phyloP scores from a whole-genome alignment of 345 rosid genomes.

The Acer negundo region DNA sequence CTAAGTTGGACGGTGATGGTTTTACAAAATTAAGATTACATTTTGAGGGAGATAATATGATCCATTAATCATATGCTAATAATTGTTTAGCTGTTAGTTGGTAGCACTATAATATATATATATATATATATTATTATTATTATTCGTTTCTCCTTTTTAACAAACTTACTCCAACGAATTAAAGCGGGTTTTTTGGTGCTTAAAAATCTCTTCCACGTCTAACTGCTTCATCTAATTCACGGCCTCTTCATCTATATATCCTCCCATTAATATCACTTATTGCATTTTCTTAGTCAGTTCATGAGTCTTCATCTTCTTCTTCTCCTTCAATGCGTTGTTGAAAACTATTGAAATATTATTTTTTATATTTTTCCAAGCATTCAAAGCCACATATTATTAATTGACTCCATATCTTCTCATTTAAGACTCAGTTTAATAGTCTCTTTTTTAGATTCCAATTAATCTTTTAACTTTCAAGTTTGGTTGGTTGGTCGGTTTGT shows the following conservation, averaged over 20 bases:
- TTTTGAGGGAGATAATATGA: not conserved
- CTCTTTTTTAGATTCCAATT: not conserved
- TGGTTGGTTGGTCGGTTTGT: not conserved
- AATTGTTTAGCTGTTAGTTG: constrained; percentile 18
- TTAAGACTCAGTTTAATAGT: not conserved
- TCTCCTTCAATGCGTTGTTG: not conserved
- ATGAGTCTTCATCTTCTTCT: not conserved
- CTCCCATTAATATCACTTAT: not conserved
- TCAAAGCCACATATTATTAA: too few species aligned
- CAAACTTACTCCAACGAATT: constrained; percentile 11
- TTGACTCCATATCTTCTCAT: not conserved
- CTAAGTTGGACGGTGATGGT: too few species aligned
- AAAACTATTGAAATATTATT: too few species aligned
- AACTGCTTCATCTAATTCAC: constrained; percentile 6
- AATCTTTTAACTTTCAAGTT: not conserved
- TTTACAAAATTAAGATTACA: too few species aligned
- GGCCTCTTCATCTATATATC: constrained; percentile 4
- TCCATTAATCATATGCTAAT: too few species aligned
- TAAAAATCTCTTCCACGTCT: constrained; percentile 31
- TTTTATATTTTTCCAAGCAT: too few species aligned
- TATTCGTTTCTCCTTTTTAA: not conserved
- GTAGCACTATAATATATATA: constrained; percentile 8
- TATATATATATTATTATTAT: too few species aligned
- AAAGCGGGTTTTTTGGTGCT: constrained; percentile 22
- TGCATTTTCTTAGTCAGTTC: not conserved